Base-by-base conservation (phyloP, 2,329 filamentous ascomycete species). In the Pseudogymnoascus sp. region DNA sequence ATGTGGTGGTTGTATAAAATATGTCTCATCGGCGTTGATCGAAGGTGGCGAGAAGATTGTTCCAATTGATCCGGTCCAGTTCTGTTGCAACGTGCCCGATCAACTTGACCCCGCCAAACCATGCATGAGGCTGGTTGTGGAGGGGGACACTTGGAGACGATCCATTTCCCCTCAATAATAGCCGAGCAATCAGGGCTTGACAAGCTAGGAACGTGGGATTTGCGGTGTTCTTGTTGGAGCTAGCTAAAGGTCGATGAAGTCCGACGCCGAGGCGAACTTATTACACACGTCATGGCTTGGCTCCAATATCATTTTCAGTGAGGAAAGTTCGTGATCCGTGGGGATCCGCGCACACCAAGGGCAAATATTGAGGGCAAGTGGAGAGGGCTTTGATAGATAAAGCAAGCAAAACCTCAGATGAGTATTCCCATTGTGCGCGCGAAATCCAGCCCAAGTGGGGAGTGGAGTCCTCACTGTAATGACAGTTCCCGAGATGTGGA, bases 91-190 rank as follows among this genome's bases (percentile, higher is more conserved):
- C 48, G 48, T 55, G 48, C 48, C 27, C 29, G 48, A 55, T 55
- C 48, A 55, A 55, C 48, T 55, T 55, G 48, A 55, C 48, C 48
- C 48, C 48, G 48, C 48, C 48, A 55, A 55, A 55, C 48, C 48
- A 55, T 55, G 48, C 48, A 33, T 55, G 48, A 33, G 12, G 29
- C 48, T 55, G 48, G 48, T 55, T 55, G 48, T 31, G 44, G 44
- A 31, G 13, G 27, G 44, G 8, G 27, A 4, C 21, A 17, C 8
- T 10, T 51, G 27, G 44, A 31, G 44, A n/a, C 44, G 44, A 51
- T 55, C 48, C 27, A 55, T 55, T 55, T 55, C 48, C 48, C 48
- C 48, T 55, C 48, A 55, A 55, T 55, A 15, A 55, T 55, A 55
- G 29, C 48, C 48, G 48, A 55, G 48, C 48, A 55, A 55, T 55